Evolutionary conservation across 306 rosid species (phyloP).

Genomic region (Trifolium repens): DNA sequence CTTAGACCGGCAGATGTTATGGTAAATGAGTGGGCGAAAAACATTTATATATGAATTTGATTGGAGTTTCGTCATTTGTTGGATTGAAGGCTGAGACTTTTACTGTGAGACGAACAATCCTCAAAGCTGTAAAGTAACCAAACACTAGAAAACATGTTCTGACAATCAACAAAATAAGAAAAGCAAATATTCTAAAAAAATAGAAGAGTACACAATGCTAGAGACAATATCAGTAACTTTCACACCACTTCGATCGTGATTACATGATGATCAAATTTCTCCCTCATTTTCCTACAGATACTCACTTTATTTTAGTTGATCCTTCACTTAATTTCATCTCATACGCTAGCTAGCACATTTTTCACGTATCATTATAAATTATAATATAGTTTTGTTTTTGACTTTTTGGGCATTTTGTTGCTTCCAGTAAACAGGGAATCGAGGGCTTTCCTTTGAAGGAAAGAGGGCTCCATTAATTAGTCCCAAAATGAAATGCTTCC

Average conservation of each 20-base stretch:
- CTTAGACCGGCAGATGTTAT: no score
- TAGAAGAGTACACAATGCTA: no score
- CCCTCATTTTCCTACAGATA: neutral
- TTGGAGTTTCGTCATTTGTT: no score
- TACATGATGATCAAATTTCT: neutral
- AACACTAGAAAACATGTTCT: no score
- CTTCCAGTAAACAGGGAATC: neutral
- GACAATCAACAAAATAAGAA: no score
- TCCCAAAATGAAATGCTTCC: neutral
- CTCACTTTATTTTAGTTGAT: neutral
- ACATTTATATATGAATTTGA: no score
- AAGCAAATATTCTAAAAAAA: no score
- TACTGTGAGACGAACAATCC: no score
- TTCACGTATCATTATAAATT: neutral
- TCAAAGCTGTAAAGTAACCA: no score
- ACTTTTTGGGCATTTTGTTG: slow-evolving; percentile 2
- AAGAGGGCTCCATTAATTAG: neutral
- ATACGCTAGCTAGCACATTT: slow-evolving; percentile 20
- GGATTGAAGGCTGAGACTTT: no score
- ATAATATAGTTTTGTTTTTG: slow-evolving; percentile 6
- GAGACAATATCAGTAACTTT: no score
- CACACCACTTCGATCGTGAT: neutral
- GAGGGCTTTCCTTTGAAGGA: slow-evolving; percentile 23
- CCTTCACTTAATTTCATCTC: slow-evolving; percentile 2
- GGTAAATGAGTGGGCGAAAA: no score